These are phyloP conservation scores for Trypanosoma caninum DNA, from an alignment of 208 protist species.

Conservation along the genomic window DNA sequence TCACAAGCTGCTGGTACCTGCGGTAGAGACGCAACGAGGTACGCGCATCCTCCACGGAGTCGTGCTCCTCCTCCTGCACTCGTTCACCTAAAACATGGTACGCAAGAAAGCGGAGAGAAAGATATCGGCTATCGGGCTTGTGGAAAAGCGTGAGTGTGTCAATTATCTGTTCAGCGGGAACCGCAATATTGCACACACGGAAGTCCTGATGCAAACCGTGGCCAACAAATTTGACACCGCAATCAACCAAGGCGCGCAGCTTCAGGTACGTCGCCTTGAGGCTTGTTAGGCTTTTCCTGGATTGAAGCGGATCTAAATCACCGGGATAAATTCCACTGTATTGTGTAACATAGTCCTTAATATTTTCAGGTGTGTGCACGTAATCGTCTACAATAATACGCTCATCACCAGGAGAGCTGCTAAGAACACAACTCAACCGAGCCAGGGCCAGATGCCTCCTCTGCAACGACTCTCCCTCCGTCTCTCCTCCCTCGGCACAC, in stretches of 20 bases:
- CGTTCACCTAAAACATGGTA: constrained; percentile 92
- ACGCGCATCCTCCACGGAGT: constrained; percentile 95
- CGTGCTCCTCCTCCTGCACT: constrained; percentile 95
- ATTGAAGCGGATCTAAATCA: constrained; percentile 92
- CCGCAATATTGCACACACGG: constrained; percentile 94
- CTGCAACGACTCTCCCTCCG: constrained; percentile 36
- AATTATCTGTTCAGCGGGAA: constrained; percentile 94
- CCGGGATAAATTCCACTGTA: constrained; percentile 94
- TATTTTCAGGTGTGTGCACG: constrained; percentile 82
- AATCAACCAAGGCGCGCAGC: constrained; percentile 91
- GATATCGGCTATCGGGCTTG: constrained; percentile 79
- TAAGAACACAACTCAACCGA: constrained; percentile 85
- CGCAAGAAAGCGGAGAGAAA: constrained; percentile 94
- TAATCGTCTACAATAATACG: constrained; percentile 89
- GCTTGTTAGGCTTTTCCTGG: constrained; percentile 89
- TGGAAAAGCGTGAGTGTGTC: constrained; percentile 96
- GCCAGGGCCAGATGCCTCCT: constrained; percentile 86
- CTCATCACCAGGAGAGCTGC: constrained; percentile 75
- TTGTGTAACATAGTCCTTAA: constrained; percentile 90
- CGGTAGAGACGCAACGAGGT: constrained; percentile 92
- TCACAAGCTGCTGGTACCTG: constrained; percentile 73
- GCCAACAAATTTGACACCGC: constrained; percentile 92
- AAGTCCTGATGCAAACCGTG: constrained; percentile 96
- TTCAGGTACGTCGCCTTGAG: constrained; percentile 95
- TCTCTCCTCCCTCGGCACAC: constrained; percentile 34